phyloP scores from a whole-genome alignment of 495 filamentous ascomycete genomes.

The Hamigera avellanea region DNA sequence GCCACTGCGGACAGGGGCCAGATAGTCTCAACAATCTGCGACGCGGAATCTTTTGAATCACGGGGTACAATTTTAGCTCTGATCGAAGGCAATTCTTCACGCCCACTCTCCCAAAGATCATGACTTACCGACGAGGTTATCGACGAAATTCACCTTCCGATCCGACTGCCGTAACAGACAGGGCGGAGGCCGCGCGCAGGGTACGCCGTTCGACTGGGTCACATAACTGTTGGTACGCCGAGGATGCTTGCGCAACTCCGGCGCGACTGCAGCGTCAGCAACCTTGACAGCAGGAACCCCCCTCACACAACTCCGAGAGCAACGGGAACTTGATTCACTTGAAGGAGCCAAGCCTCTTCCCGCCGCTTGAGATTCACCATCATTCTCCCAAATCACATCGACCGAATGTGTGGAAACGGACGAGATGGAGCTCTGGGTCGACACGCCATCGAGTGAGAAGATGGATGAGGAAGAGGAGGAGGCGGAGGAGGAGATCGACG shows the following conservation, averaged over 20 bases:
- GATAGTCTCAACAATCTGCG: constrained; percentile 93
- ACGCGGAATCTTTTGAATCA: constrained; percentile 71
- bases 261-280: constrained; percentile 39
- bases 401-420: constrained; percentile 33
- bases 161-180: constrained; percentile 81
- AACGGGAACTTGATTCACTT: constrained; percentile 7
- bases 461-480: constrained; percentile 69
- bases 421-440: constrained; percentile 44
- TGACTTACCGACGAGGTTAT: constrained; percentile 94
- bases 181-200: constrained; percentile 61
- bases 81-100: neutral
- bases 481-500: constrained; percentile 58
- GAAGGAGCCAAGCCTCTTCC: constrained; percentile 12
- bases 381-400: constrained; percentile 40
- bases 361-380: constrained; percentile 20
- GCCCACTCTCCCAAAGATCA: constrained; percentile 11
- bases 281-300: constrained; percentile 13
- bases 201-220: constrained; percentile 23
- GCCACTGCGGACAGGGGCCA: constrained; percentile 62
- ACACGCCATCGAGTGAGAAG: constrained; percentile 60
- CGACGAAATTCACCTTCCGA: constrained; percentile 91
- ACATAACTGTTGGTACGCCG: constrained; percentile 52
- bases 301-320: constrained; percentile 19
- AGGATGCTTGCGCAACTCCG: constrained; percentile 69
- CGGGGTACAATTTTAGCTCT: constrained; percentile 11